Conservation (phyloP, 768 basidiomycete species). For the Asterophora lycoperdoides region DNA sequence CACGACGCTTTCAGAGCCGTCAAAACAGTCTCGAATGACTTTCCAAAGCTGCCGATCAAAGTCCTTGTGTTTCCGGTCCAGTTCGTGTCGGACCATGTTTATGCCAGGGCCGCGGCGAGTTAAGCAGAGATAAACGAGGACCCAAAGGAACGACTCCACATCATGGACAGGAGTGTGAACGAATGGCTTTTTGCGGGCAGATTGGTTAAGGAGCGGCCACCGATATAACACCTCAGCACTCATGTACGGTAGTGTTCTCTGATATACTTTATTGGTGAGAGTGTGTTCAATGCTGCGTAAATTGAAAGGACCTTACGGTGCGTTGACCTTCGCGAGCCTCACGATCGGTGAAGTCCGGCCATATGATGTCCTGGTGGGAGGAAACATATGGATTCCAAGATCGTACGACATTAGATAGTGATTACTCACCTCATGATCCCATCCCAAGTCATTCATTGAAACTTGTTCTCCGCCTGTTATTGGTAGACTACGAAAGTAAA, state of each 20-base stretch:
- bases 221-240: neutral
- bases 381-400: neutral
- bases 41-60: too few species aligned
- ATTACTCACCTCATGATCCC: too few species aligned
- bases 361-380: neutral
- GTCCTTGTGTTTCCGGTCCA: neutral
- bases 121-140: neutral
- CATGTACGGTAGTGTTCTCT: neutral
- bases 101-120: constrained; percentile 12
- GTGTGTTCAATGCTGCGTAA: too few species aligned
- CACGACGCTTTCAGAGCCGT: too few species aligned
- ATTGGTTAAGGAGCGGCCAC: too few species aligned
- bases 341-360: too few species aligned
- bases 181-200: neutral
- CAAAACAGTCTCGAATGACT: too few species aligned
- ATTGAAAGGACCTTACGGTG: too few species aligned
- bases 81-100: too few species aligned
- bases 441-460: too few species aligned
- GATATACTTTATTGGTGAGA: too few species aligned
- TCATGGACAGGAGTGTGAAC: neutral
- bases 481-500: neutral
- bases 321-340: too few species aligned
- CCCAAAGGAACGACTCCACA: neutral
- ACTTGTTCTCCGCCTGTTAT: neutral
- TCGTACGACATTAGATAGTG: neutral